A percentile compares a stretch with the other conserved stretches of the same genome.
Conservation (phyloP, 495 filamentous ascomycete genomes). For the Neurospora sp. region DNA sequence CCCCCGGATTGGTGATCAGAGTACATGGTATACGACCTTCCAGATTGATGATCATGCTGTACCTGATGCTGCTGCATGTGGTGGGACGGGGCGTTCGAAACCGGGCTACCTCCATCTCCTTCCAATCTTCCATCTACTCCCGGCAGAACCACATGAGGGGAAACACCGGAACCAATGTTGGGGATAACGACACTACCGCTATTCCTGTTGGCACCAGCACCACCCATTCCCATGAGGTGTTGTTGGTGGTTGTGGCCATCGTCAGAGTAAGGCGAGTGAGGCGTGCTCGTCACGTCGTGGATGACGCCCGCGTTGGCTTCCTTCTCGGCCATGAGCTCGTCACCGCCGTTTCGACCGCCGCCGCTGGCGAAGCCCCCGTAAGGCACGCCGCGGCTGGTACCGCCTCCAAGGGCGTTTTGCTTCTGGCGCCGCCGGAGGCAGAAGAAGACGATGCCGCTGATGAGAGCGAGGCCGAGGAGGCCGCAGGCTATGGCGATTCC, state of each 20-base stretch:
- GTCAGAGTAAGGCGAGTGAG: constrained; percentile 31
- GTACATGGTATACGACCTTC: constrained; percentile 26
- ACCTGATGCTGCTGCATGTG: not conserved
- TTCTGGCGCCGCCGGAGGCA: constrained; percentile 23
- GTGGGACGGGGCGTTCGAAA: not conserved
- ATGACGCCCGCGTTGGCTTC: constrained; percentile 20
- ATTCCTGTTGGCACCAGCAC: not conserved
- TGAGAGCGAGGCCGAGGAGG: constrained; percentile 23
- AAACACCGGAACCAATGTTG: not conserved
- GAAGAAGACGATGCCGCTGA: constrained; percentile 25
- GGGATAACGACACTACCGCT: not conserved
- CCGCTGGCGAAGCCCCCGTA: constrained; percentile 9
- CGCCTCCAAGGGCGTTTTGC: not conserved
- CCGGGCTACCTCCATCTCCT: not conserved
- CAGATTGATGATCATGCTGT: constrained; percentile 3
- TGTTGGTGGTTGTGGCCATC: constrained; percentile 12
- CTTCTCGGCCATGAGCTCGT: constrained; percentile 34
- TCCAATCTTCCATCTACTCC: not conserved
- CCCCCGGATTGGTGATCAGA: constrained; percentile 18
- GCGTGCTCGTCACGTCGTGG: constrained; percentile 14
- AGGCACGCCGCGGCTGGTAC: constrained; percentile 1
- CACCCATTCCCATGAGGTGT: not conserved
- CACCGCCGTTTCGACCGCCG: constrained; percentile 13
- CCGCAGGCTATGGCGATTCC: constrained; percentile 34
- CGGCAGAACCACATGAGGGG: not conserved